Base-by-base conservation (phyloP, 2,329 filamentous ascomycete species). In the Fragosphaeria purpurea region DNA sequence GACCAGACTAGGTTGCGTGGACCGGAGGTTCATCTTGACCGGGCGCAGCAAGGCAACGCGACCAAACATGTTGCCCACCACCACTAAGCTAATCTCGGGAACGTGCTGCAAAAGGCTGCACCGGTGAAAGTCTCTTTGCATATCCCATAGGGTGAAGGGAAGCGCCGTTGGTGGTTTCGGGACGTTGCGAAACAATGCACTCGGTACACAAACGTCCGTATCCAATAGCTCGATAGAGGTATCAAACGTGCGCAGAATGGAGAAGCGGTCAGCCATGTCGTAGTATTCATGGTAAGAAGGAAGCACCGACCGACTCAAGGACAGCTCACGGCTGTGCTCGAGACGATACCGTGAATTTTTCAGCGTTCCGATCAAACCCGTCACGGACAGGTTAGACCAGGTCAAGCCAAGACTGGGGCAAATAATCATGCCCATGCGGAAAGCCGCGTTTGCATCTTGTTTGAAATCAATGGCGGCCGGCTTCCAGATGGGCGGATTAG, bases 31-130 rank as follows among this genome's bases (percentile, higher is more conserved):
- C 60, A 64, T 55, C 62, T 63, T 46, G 61, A 83, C 86, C 32
- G 88, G 63, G 1, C 74, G 74, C 48, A 85, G 61, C 3, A 91
- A 67, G 1, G 76, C 73, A 0, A 80, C 84, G 7, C 80, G 74
- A 0, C 86, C 86, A 45, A 75, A 76, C n/a, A 81, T 75, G 9
- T 81, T 83, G 0, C 76, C 86, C 1, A 83, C 68, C 4, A 87
- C 70, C 7, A 89, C 75, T 11, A 89, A 68, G n/a, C 74, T 82
- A 1, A 93, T 69, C 57, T 86, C 81, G 0, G 83, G 83, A 1
- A 90, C 79, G 47, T 82, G 73, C 0, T 75, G 67, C 39, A 80
- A 65, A 72, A 86, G 80, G 65, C 76, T 82, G 30, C 87, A 65
- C 56, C 81, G 71, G 41, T 67, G 64, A 32, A 61, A 57, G 51